Evolutionary conservation across 2,329 filamentous ascomycete species (phyloP), one percentile per base, ranked within the genome.

Genomic region (Periconia sp.): DNA sequence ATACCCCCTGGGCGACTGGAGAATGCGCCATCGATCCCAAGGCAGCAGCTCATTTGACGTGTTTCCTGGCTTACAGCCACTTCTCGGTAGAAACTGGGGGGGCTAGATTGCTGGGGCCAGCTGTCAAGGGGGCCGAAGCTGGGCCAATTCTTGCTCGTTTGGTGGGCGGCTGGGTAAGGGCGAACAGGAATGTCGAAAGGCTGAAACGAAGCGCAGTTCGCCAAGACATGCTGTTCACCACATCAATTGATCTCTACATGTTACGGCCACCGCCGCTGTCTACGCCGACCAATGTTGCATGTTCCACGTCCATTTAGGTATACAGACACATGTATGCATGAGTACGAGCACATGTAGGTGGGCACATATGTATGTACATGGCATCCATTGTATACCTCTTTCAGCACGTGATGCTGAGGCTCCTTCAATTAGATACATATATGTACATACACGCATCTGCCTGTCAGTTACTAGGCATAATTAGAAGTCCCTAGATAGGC

Each of bases 1-100:
- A 3, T 27, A 8, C 43, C 45, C 44, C 18, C 40, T 47, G 56
- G 54, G 53, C 55, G 48, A 30, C 31, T 35, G 27, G 42, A 40
- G 23, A 41, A 49, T 46, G 50, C 52, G 47, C 33, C 49, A 49
- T 17, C 27, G 18, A 49, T 53, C 20, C 17, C 47, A 19, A 33
- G 33, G 31, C 30, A 23, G 41, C 41, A 3, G 13, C n/a, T 18
- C 41, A 42, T 42, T 42, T n/a, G 17, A 6, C 17, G n/a, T 23
- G 17, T 20, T 17, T 33, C 9, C 44, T 18, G 30, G 18, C 47
- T n/a, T 37, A 11, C 23, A 27, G 8, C 23, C 8, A 8, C 23
- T 27, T 27, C 23, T 27, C 23, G 23, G 37, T 27, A n/a, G 37
- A 41, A 37, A 1, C 44, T 41, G 14, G 30, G 46, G n/a, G 15